Evolutionary conservation across 306 rosid genomes (phyloP).

Genomic region (Urtica urens): DNA sequence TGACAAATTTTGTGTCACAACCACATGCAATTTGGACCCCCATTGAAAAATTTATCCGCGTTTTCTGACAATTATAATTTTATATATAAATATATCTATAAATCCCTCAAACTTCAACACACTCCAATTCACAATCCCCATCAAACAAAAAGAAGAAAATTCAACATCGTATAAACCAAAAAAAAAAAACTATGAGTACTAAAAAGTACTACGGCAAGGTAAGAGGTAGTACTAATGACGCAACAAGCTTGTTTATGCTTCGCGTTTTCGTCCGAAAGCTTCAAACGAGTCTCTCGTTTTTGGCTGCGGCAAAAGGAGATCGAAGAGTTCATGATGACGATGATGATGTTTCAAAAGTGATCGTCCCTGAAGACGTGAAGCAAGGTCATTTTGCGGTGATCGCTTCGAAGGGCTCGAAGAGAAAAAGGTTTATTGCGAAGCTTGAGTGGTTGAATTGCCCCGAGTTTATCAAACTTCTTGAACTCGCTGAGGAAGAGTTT

Average conservation of each 20-base stretch:
- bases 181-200: not conserved
- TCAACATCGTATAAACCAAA: not conserved
- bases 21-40: constrained; percentile 3
- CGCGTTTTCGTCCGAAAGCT: constrained; percentile 1
- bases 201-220: not conserved
- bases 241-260: not conserved
- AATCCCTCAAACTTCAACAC: not conserved
- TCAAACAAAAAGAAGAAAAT: not conserved
- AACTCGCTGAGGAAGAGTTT: constrained; percentile 41
- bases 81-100: not conserved
- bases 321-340: not conserved
- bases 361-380: constrained; percentile 23
- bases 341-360: not conserved
- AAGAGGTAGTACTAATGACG: not conserved
- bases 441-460: constrained; percentile 36
- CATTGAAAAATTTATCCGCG: not conserved
- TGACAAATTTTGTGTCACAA: constrained; percentile 1
- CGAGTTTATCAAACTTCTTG: constrained; percentile 32
- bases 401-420: constrained; percentile 41
- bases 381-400: constrained; percentile 46
- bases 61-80: not conserved
- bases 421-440: constrained; percentile 35
- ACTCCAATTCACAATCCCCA: not conserved
- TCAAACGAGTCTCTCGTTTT: constrained; percentile 2
- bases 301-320: not conserved